These are phyloP conservation scores for Trametes polyzona DNA, from an alignment of 1,284 basidiomycete genomes.

Conservation along the genomic window DNA sequence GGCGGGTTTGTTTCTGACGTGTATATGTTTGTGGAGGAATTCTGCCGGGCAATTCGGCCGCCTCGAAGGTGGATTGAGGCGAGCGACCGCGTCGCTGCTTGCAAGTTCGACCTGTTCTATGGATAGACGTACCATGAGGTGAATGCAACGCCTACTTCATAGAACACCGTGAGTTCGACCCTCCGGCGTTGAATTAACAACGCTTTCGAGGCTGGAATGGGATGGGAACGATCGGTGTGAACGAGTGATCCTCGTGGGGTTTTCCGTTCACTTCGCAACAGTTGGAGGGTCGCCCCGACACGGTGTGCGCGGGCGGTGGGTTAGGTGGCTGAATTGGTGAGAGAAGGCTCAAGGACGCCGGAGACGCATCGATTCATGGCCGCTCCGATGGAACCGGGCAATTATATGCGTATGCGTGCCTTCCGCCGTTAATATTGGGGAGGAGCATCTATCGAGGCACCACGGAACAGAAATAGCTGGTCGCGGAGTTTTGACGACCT, in stretches of 20 bases:
- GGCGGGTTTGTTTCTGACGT: background rate
- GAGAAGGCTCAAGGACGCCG: too few relatives aligned
- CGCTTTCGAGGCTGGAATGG: too few relatives aligned
- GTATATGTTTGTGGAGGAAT: background rate
- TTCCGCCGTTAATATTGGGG: background rate
- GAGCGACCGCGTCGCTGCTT: background rate
- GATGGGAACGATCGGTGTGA: background rate
- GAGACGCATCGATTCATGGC: too few relatives aligned
- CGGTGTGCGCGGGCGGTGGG: too few relatives aligned
- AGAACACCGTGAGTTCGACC: background rate
- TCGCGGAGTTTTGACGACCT: too few relatives aligned
- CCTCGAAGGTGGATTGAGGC: background rate
- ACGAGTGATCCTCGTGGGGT: too few relatives aligned
- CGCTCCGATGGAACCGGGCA: background rate
- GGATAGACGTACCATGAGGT: background rate
- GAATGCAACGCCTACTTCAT: background rate
- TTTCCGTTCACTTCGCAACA: too few relatives aligned
- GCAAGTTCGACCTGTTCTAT: background rate
- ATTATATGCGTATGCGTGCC: constrained; percentile 2
- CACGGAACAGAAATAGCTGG: background rate
- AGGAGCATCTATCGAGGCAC: background rate
- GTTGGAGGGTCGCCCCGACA: too few relatives aligned
- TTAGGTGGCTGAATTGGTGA: too few relatives aligned
- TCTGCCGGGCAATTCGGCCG: background rate
- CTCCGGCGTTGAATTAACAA: background rate